These are phyloP conservation scores for Debaryomyces coudertii DNA, from an alignment of 1,139 yeast genomes.

Conservation along the genomic window DNA sequence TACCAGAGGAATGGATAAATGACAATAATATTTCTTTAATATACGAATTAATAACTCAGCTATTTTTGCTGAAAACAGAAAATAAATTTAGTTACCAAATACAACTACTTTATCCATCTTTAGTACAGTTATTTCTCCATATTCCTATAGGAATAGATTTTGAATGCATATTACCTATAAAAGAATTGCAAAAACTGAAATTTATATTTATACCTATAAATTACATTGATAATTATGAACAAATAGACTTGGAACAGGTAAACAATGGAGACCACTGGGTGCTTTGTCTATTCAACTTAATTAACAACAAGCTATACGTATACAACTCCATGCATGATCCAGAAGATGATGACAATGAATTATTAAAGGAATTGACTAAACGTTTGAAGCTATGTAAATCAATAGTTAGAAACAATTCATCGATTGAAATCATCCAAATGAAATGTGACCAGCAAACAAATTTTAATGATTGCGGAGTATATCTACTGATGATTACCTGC, in stretches of 20 bases:
- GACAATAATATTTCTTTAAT: conserved; percentile 70
- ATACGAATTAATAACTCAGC: conserved; percentile 53
- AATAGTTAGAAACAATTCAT: conserved; percentile 20
- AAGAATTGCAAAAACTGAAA: conserved; percentile 37
- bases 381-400: conserved; percentile 28
- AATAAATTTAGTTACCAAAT: conserved; percentile 28
- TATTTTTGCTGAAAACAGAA: conserved; percentile 18
- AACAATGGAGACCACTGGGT: conserved; percentile 53
- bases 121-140: conserved; percentile 44
- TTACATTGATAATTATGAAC: conserved; percentile 36
- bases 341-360: conserved; percentile 21
- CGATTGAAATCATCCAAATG: conserved; percentile 29
- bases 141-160: conserved; percentile 34
- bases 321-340: conserved; percentile 45
- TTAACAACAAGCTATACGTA: conserved; percentile 36
- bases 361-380: conserved; percentile 26
- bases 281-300: conserved; percentile 33
- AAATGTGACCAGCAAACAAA: conserved; percentile 48
- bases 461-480: conserved; percentile 53
- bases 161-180: conserved; percentile 31
- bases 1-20: conserved; percentile 71
- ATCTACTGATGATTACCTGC: conserved; percentile 44
- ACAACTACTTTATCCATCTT: conserved; percentile 39
- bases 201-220: conserved; percentile 46
- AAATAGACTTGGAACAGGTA: conserved; percentile 32